These are phyloP conservation scores for Fistulifera solaris DNA, from an alignment of 108 stramenopile genomes.

Conservation along the genomic window DNA sequence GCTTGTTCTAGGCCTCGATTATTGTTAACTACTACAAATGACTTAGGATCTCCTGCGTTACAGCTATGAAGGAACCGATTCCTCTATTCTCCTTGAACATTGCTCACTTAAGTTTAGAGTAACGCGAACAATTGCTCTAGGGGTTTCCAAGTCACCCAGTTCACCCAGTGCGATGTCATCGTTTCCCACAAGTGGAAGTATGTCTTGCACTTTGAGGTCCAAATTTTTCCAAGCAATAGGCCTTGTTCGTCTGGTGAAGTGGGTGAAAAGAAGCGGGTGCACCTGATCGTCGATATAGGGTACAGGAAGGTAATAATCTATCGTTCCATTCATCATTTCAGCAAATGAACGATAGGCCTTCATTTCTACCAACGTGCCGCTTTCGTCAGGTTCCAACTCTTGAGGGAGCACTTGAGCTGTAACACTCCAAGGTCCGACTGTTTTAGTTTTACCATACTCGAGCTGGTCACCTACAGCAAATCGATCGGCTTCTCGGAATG, in stretches of 20 bases:
- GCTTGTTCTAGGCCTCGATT: too few species aligned
- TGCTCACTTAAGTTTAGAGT: too few species aligned
- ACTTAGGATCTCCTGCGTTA: too few species aligned
- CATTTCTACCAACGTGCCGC: slow-evolving; percentile 22
- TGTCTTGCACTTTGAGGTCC: slow-evolving; percentile 67
- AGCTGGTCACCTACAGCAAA: slow-evolving; percentile 33
- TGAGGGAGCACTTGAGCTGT: slow-evolving; percentile 17
- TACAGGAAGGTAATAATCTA: slow-evolving; percentile 49
- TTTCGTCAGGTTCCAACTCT: slow-evolving; percentile 6
- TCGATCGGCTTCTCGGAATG: slow-evolving; percentile 46
- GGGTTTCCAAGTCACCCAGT: too few species aligned
- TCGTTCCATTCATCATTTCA: slow-evolving; percentile 54
- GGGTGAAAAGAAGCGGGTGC: slow-evolving; percentile 37
- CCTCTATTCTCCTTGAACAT: too few species aligned
- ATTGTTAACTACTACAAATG: too few species aligned
- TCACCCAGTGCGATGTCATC: slow-evolving; percentile 1
- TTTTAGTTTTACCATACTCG: slow-evolving; percentile 18
- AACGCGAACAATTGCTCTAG: too few species aligned
- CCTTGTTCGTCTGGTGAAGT: slow-evolving; percentile 47
- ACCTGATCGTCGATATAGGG: slow-evolving; percentile 17
- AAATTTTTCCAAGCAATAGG: slow-evolving; percentile 71
- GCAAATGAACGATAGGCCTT: slow-evolving; percentile 54
- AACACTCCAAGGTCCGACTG: slow-evolving; percentile 72
- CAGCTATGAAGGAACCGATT: too few species aligned
- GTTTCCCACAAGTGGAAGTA: slow-evolving; percentile 52